Base-by-base conservation (phyloP, 306 rosid species). In the Begonia peltatifolia region DNA sequence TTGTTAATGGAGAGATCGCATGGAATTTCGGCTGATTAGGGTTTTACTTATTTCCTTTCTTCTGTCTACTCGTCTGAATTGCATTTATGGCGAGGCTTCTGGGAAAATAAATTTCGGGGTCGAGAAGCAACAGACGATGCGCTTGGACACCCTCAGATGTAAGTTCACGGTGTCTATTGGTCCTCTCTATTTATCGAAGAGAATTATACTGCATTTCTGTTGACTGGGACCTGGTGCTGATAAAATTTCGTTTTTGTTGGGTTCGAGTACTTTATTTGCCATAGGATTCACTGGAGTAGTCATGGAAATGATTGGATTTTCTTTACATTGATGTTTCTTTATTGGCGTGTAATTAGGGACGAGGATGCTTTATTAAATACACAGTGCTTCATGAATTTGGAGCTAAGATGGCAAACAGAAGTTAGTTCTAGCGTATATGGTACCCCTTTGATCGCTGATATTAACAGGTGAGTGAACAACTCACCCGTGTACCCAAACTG, bases 381-480 rank as follows among this genome's bases (percentile, higher is more conserved):
- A 0, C 76, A 62, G 55, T 92, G 99, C 63, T 93, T 96, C 12
- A 73, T 69, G 79, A 81, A 86, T 75, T 79, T 92, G 81, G 99
- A 92, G 82, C 75, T 92, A 12, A 71, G 96, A 77, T 92, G 99
- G 99, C 94, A 92, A 66, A 76, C 99, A 0, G 99, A 92, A 86
- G 96, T 92, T 54, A 92, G 96, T 68, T 86, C 99, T 42, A 92
- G 96, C 55, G 75, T 92, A 58, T 92, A 83, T 71, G 99, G 94
- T 5, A 73, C 87, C 6, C 99, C 99, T 17, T 79, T 92, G 87
- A 58, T 92, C 65, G 87, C 96, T 54, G 99, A 92, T 74, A 81
- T 92, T 56, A 92, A 92, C 76, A 79, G 96, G 99, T 90, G 55
- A 30, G 38, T 2, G 38, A 30, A 7, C 38, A 30, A 30, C 38